Evolutionary conservation across 1,284 basidiomycete species (phyloP), one percentile per base, ranked within the genome.

Genomic region (Mixia osmundae): DNA sequence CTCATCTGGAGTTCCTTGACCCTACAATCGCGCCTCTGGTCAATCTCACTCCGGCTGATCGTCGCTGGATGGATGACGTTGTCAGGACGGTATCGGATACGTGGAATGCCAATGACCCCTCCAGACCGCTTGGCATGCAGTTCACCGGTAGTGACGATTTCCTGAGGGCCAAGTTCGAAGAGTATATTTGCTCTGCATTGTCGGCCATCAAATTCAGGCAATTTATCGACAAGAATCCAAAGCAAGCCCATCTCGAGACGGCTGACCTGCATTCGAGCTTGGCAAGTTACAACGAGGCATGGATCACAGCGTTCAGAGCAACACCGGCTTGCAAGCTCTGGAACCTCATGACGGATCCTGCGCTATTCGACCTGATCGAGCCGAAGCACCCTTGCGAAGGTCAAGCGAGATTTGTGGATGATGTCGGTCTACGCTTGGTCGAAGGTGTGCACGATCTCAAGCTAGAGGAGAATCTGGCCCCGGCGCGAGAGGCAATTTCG

Each of bases 61-160:
- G 89, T 40, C 91, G 83, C 54, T 99, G 91, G 89, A 87, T 97
- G 65, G 71, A 74, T 50, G 71, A 72, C 30, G 44, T 46, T 11
- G 68, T 83, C 32, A 67, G 65, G 36, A 76, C 77, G 33, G 78
- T 87, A 9, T 79, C 82, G 45, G 72, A 76, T 38, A 66, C 68
- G 3, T 89, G 74, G 72, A 66, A 68, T 38, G 65, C 70, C 3
- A 61, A 45, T 21, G 70, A 75, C 45, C 65, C 72, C 2, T 59
- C 59, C 5, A 60, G 62, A 38, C 62, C 65, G 0, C 47, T 58
- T 19, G 66, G 62, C 23, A 69, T 80, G 64, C 70, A 70, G 68
- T 91, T 87, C 58, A 73, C 75, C 54, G 85, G 85, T 9, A 82
- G 77, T 45, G 83, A 91, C 50, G 87, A 94, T 55, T 89, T 87